Percentiles rank a stretch among this genome's conserved stretches.
phyloP scores from a whole-genome alignment of 2,329 filamentous ascomycete species.

The Pseudocercospora ulei region DNA sequence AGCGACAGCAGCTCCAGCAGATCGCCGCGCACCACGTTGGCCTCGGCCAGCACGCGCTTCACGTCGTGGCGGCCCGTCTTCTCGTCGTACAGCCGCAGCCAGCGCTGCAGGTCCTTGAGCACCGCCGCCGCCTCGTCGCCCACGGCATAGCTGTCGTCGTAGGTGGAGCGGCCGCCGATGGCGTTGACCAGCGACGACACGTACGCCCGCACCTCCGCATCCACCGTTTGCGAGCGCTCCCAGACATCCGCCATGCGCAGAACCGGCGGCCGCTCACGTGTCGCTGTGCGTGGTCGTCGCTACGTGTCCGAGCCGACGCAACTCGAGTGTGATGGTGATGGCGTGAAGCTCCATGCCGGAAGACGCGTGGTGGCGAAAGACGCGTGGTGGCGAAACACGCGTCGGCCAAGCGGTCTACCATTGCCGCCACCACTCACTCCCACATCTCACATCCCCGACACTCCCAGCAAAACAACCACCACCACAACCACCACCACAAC shows the following conservation, averaged over 20 bases:
- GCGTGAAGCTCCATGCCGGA: too few relatives aligned
- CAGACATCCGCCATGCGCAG: constrained; percentile 7
- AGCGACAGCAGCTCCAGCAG: constrained; percentile 76
- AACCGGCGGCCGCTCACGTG: constrained; percentile 14
- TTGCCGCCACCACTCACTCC: too few relatives aligned
- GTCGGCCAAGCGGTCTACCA: too few relatives aligned
- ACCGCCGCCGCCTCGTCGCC: constrained; percentile 90
- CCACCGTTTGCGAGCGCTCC: constrained; percentile 45
- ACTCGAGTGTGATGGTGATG: too few relatives aligned
- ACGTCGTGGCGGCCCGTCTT: constrained; percentile 92
- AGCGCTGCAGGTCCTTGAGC: constrained; percentile 85
- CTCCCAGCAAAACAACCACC: too few relatives aligned
- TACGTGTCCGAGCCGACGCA: too few relatives aligned
- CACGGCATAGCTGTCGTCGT: constrained; percentile 57
- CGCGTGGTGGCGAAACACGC: too few relatives aligned
- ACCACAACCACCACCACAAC: too few relatives aligned
- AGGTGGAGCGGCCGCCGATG: constrained; percentile 43
- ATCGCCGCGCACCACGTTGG: constrained; percentile 84
- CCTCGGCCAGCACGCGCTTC: constrained; percentile 80
- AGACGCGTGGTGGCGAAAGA: too few relatives aligned
- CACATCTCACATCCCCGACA: too few relatives aligned
- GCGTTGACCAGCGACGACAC: constrained; percentile 90
- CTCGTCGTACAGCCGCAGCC: constrained; percentile 68
- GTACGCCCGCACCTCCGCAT: constrained; percentile 86
- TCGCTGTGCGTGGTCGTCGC: too few relatives aligned